Conservation (phyloP, 805 yeast species). For the Spathaspora boniae region DNA sequence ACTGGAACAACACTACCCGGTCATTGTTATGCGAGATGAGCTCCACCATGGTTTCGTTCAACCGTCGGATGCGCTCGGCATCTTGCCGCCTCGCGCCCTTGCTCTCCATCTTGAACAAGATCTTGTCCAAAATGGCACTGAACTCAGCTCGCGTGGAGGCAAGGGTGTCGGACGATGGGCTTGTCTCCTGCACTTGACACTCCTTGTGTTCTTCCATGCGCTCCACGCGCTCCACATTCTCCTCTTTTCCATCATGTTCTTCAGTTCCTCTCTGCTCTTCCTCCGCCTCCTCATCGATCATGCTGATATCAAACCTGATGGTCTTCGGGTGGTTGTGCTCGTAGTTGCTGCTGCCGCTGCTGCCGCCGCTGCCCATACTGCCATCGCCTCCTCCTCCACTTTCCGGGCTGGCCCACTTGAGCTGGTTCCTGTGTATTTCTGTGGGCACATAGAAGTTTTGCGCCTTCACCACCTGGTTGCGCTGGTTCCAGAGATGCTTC, state of each 20-base stretch:
- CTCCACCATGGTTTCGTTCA: slow-evolving; percentile 33
- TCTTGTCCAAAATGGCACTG: slow-evolving; percentile 26
- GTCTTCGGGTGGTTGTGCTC: slow-evolving; percentile 6
- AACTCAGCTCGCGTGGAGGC: no score
- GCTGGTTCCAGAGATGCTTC: slow-evolving; percentile 39
- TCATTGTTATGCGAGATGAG: slow-evolving; percentile 16
- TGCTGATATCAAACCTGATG: slow-evolving; percentile 36
- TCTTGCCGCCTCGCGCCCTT: no score
- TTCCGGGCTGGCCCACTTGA: slow-evolving; percentile 21
- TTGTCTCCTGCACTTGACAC: no score
- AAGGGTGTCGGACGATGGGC: no score
- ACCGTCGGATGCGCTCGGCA: no score
- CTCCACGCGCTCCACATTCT: neutral
- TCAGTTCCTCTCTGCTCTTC: neutral
- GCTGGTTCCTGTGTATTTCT: slow-evolving; percentile 30
- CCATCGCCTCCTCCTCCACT: slow-evolving; percentile 1
- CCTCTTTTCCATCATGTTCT: neutral
- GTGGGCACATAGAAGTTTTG: slow-evolving; percentile 37
- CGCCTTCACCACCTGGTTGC: slow-evolving; percentile 27
- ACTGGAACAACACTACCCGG: slow-evolving; percentile 31
- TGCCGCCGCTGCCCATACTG: neutral
- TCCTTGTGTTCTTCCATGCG: neutral
- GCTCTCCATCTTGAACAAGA: slow-evolving; percentile 36
- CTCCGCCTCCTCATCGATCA: slow-evolving; percentile 14
- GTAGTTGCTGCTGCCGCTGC: neutral